Evolutionary conservation across 805 yeast genomes (phyloP).

Genomic region (Ascoidea rubescens): DNA sequence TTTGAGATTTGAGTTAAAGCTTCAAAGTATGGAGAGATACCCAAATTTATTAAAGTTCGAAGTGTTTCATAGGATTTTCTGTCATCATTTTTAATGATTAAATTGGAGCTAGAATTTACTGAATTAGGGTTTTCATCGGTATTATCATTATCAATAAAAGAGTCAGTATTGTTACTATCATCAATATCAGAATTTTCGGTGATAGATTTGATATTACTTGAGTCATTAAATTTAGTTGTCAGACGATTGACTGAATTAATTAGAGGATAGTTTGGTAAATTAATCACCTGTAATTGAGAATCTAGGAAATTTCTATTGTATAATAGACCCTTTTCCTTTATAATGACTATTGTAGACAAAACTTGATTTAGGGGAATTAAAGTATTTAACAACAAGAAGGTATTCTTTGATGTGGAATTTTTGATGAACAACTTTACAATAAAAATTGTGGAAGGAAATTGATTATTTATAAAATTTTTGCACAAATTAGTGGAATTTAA

Average conservation of each 20-base stretch:
- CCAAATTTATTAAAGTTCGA: conserved; percentile 44
- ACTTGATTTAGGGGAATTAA: conserved; percentile 6
- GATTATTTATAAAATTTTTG: conserved; percentile 11
- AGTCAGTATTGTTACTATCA: not conserved
- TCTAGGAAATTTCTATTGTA: conserved; percentile 13
- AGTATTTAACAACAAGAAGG: conserved; percentile 6
- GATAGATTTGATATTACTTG: not conserved
- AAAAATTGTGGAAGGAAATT: conserved; percentile 15
- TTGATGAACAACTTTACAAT: conserved; percentile 8
- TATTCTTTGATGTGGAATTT: conserved; percentile 1
- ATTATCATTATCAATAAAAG: not conserved
- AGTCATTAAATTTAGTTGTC: not conserved
- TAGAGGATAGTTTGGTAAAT: conserved; percentile 19
- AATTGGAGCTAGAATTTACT: not conserved
- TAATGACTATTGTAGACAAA: conserved; percentile 22
- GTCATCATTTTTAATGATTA: conserved; percentile 4
- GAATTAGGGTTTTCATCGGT: not conserved
- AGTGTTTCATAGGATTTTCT: conserved; percentile 31
- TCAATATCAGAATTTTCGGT: no score
- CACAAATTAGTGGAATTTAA: conserved; percentile 8
- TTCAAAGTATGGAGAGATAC: conserved; percentile 60
- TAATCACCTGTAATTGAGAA: conserved; percentile 21
- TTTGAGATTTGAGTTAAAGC: conserved; percentile 18
- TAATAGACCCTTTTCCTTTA: conserved; percentile 27
- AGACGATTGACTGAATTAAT: not conserved